A percentile compares a stretch with the other conserved stretches of the same genome.
Conservation (phyloP, 2,329 filamentous ascomycete species). For the Chrysoporthe cubensis region DNA sequence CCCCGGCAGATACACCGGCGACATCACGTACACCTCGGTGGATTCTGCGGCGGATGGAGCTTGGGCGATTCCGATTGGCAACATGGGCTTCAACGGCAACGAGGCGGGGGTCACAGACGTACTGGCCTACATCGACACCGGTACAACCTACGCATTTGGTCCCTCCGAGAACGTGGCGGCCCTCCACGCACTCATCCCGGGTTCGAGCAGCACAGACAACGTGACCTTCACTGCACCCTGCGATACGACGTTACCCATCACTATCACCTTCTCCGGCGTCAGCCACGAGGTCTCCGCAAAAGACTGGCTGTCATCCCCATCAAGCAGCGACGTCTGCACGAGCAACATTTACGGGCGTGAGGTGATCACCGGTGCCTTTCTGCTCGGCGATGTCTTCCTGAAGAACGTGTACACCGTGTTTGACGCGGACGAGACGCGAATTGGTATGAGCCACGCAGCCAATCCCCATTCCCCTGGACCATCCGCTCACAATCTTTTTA, state of each 20-base stretch:
- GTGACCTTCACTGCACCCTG: constrained; percentile 76
- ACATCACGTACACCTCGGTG: constrained; percentile 68
- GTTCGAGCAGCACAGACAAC: constrained; percentile 59
- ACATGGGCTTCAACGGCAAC: constrained; percentile 64
- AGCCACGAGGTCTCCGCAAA: constrained; percentile 68
- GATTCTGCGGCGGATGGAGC: constrained; percentile 54
- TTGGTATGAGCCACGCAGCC: constrained; percentile 54
- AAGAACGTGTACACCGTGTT: constrained; percentile 91
- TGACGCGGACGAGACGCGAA: constrained; percentile 69
- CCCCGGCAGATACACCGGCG: constrained; percentile 66
- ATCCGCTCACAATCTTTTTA: constrained; percentile 28
- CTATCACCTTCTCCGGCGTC: constrained; percentile 69
- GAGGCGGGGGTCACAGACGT: constrained; percentile 58
- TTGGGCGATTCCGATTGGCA: constrained; percentile 76
- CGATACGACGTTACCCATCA: constrained; percentile 61
- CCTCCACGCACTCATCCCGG: constrained; percentile 70
- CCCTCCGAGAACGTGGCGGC: constrained; percentile 67
- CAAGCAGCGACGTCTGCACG: constrained; percentile 55
- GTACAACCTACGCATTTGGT: constrained; percentile 79
- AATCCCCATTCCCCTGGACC: background rate
- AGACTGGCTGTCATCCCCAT: constrained; percentile 68
- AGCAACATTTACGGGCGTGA: constrained; percentile 78
- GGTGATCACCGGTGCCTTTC: constrained; percentile 70
- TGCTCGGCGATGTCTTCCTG: constrained; percentile 84
- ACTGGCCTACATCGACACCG: constrained; percentile 79